These are phyloP conservation scores for Fistulinella cinereoalba DNA, from an alignment of 1,284 basidiomycete genomes.

Conservation along the genomic window DNA sequence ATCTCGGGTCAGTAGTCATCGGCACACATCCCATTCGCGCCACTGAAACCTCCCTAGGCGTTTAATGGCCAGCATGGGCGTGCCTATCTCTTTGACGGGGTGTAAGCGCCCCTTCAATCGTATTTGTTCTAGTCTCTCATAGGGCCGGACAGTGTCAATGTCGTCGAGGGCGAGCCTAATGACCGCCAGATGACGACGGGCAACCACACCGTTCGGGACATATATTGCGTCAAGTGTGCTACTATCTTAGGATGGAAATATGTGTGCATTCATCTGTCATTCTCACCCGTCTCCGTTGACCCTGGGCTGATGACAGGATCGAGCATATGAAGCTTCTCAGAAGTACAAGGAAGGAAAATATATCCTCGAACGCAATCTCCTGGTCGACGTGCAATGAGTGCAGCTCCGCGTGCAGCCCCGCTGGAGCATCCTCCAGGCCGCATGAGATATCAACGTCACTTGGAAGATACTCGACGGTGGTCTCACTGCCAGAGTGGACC, in stretches of 20 bases:
- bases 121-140: conserved; percentile 9
- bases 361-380: conserved; percentile 91
- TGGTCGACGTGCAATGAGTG: conserved; percentile 70
- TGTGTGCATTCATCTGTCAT: conserved; percentile 41
- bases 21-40: neutral
- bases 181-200: conserved; percentile 97
- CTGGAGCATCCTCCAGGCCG: conserved; percentile 2
- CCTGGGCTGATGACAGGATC: conserved; percentile 66
- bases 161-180: conserved; percentile 81
- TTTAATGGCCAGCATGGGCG: conserved; percentile 95
- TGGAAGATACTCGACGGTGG: conserved; percentile 11
- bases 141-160: conserved; percentile 69
- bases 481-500: conserved; percentile 19
- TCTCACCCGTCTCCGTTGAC: neutral
- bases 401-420: conserved; percentile 1
- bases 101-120: conserved; percentile 55
- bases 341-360: conserved; percentile 99
- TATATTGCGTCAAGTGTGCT: conserved; percentile 88
- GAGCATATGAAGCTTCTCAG: conserved; percentile 85
- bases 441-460: conserved; percentile 8
- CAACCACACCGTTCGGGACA: conserved; percentile 92
- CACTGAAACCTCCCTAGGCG: conserved; percentile 49
- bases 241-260: conserved; percentile 96
- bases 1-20: conserved; percentile 66
- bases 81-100: conserved; percentile 89